Evolutionary conservation across 148 eudicot genomes (phyloP), one percentile per base, ranked within the genome.

Genomic region (Spergularia bocconei): DNA sequence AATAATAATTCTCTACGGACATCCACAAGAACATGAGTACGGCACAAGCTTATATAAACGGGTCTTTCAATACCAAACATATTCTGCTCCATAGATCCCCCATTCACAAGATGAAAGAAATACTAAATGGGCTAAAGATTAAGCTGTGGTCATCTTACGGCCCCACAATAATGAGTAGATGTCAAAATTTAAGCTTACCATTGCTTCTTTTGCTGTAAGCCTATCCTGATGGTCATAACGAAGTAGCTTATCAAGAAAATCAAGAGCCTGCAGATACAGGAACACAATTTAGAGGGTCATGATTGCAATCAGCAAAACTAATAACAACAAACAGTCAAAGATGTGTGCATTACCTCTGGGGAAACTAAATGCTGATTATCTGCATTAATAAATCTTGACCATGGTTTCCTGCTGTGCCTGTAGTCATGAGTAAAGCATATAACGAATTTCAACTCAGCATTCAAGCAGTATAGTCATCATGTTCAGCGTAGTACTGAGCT

Each of bases 161-260:
- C 60, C 13, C 16, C 0, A 25, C 53, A 66, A 38, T 17, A 29
- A 72, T 50, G 55, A 13, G 69, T 38, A 39, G 7, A 50, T 15
- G 51, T 12, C 3, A 11, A 3, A 14, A 6, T 44, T 44, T 23
- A 33, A 47, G 14, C 56, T 85, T 87, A 95, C 98, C 98, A 95
- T 95, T 54, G 98, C 97, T 83, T 95, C 98, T 85, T 84, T 95
- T 44, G 98, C 98, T 51, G 97, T 92, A 69, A 92, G 87, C 78
- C 98, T 90, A 76, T 90, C 96, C 65, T 95, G 98, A 86, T 95
- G 99, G 79, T 95, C 99, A 86, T 95, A 95, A 36, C 92, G 92
- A 53, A 95, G 97, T 79, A 95, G 97, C 82, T 90, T 92, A 79
- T 95, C 99, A 60, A 95, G 96, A 76, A 89, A 95, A 82, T 95